Percentiles rank a stretch among this genome's conserved stretches.
phyloP scores from a whole-genome alignment of 306 rosid genomes.

The Elaeagnus macrophylla region DNA sequence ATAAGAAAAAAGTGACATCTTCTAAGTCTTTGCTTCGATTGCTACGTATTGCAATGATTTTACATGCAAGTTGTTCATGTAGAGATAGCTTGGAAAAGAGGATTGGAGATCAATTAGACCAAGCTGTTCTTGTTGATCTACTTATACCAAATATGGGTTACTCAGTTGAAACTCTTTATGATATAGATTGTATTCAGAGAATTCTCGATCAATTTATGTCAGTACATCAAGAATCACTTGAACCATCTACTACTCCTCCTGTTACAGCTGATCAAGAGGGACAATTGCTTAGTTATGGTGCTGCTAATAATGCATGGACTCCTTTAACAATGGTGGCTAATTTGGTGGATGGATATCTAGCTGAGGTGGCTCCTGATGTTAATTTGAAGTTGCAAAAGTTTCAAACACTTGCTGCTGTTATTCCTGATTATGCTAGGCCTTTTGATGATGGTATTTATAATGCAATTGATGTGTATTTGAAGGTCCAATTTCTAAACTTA shows the following conservation, averaged over 20 bases:
- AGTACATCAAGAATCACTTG: slow-evolving; percentile 58
- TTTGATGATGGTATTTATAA: slow-evolving; percentile 96
- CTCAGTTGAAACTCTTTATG: slow-evolving; percentile 93
- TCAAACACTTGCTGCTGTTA: slow-evolving; percentile 86
- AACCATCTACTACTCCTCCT: slow-evolving; percentile 56
- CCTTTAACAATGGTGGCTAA: slow-evolving; percentile 89
- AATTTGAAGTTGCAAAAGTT: slow-evolving; percentile 82
- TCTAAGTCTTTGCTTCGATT: slow-evolving; percentile 72
- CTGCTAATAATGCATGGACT: slow-evolving; percentile 68
- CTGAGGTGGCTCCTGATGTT: slow-evolving; percentile 98
- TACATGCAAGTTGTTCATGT: slow-evolving; percentile 52
- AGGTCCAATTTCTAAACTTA: too few relatives aligned
- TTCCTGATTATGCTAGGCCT: slow-evolving; percentile 93
- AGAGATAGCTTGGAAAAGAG: slow-evolving; percentile 75
- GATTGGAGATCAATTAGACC: slow-evolving; percentile 85
- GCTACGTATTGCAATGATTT: slow-evolving; percentile 87
- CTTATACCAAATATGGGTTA: slow-evolving; percentile 86
- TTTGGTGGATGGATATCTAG: slow-evolving; percentile 89
- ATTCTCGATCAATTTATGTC: slow-evolving; percentile 80
- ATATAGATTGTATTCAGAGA: slow-evolving; percentile 89
- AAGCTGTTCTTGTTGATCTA: slow-evolving; percentile 87
- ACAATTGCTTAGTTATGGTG: slow-evolving; percentile 24
- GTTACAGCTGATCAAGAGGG: slow-evolving; percentile 39
- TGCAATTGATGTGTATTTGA: slow-evolving; percentile 17
- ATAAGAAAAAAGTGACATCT: slow-evolving; percentile 66